These are phyloP conservation scores for Penicillium griseofulvum DNA, from an alignment of 2,329 filamentous ascomycete species.

Conservation along the genomic window DNA sequence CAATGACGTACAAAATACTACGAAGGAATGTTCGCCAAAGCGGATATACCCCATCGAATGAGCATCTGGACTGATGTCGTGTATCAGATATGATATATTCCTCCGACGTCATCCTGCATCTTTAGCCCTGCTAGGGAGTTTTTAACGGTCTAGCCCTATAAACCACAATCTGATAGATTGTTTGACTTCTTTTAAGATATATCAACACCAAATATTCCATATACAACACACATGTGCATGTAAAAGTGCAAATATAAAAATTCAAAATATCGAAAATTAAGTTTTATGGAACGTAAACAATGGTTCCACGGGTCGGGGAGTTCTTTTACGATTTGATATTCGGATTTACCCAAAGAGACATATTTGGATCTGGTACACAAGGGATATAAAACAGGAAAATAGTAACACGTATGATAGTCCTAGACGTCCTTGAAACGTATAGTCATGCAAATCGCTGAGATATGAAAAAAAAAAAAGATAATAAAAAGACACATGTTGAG, in stretches of 20 bases:
- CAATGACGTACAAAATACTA: background rate
- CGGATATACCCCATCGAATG: slow-evolving; percentile 9
- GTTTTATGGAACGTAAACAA: slow-evolving; percentile 8
- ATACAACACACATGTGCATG: background rate
- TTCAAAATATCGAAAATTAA: background rate
- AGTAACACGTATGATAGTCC: background rate
- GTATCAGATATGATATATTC: background rate
- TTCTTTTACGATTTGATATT: background rate
- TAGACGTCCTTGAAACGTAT: background rate
- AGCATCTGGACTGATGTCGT: background rate
- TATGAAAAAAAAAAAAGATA: slow-evolving; percentile 1
- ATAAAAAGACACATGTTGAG: background rate
- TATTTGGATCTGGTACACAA: slow-evolving; percentile 2
- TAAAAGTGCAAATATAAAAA: background rate
- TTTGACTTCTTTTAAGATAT: no score
- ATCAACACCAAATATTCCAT: background rate
- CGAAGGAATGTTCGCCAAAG: background rate
- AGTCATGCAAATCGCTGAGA: slow-evolving; percentile 8
- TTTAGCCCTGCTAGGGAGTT: background rate
- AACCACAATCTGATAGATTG: background rate
- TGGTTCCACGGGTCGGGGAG: slow-evolving; percentile 11
- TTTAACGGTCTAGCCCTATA: background rate
- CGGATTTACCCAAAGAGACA: no score
- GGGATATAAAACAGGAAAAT: slow-evolving; percentile 16
- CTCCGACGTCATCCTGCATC: slow-evolving; percentile 18